Percentiles rank a stretch among this genome's conserved stretches.
Evolutionary conservation across 192 early-diverging fungal species (phyloP).

Genomic region (Backusella tuberculispora): DNA sequence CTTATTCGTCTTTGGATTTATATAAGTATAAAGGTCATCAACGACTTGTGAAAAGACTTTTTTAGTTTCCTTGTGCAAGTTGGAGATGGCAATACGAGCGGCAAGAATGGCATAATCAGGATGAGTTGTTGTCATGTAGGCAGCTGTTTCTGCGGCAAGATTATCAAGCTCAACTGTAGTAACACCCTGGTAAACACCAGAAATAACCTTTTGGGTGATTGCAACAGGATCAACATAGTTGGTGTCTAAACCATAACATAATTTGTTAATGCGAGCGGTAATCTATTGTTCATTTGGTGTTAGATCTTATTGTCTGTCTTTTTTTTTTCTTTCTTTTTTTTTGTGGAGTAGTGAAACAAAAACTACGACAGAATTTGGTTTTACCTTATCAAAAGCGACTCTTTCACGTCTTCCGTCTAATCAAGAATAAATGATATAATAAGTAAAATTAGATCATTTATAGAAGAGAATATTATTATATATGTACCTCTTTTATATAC

Average conservation of each 20-base stretch:
- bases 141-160: conserved; percentile 88
- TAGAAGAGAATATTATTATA: background rate
- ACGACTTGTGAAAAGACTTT: conserved; percentile 84
- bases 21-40: conserved; percentile 82
- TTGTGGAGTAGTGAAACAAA: background rate
- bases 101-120: conserved; percentile 98
- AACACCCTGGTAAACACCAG: conserved; percentile 87
- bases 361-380: background rate
- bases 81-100: conserved; percentile 96
- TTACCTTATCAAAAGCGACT: conserved; percentile 96
- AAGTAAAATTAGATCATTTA: background rate
- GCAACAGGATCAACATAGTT: conserved; percentile 95
- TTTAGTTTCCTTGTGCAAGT: conserved; percentile 90
- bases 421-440: background rate
- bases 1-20: conserved; percentile 90
- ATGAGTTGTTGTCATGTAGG: conserved; percentile 92
- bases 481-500: conserved; percentile 46
- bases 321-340: background rate
- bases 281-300: conserved; percentile 46
- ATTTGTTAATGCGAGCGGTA: conserved; percentile 92
- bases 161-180: conserved; percentile 88
- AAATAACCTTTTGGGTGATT: conserved; percentile 89
- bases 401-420: conserved; percentile 86
- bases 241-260: conserved; percentile 94
- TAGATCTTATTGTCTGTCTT: background rate